Conservation (phyloP, 441 rosid genomes). For the Euphorbia celastroides region DNA sequence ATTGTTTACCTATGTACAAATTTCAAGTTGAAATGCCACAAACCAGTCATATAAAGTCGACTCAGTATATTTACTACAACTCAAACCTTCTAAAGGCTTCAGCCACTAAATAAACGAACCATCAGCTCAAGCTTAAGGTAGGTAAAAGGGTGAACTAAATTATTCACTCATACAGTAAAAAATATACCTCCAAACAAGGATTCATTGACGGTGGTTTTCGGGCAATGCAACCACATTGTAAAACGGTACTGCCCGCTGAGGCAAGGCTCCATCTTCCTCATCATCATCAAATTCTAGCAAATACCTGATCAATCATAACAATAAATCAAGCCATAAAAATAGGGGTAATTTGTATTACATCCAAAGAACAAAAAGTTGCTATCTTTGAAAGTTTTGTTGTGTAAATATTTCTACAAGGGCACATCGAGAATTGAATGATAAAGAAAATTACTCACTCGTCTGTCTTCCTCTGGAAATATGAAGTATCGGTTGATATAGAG, state of each 20-base stretch:
- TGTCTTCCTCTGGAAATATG: slow-evolving; percentile 59
- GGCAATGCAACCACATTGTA: slow-evolving; percentile 79
- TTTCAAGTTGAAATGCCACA: neutral
- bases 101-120: neutral
- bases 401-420: neutral
- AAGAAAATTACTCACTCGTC: slow-evolving; percentile 66
- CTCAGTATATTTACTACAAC: neutral
- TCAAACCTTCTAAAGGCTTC: neutral
- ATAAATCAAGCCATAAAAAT: neutral
- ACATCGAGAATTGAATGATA: too few relatives aligned
- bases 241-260: slow-evolving; percentile 74
- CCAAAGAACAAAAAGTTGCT: too few relatives aligned
- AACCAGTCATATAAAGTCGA: neutral
- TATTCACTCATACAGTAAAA: slow-evolving; percentile 2
- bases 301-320: slow-evolving; percentile 45
- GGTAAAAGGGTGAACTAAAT: neutral
- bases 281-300: slow-evolving; percentile 91
- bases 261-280: slow-evolving; percentile 88
- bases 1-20: neutral
- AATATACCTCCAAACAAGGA: slow-evolving; percentile 12
- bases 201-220: slow-evolving; percentile 75
- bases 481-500: slow-evolving; percentile 14
- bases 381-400: neutral
- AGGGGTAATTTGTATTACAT: too few relatives aligned
- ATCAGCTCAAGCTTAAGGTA: neutral